These are phyloP conservation scores for Dactylellina drechsleri DNA, from an alignment of 2,329 filamentous ascomycete species.

Conservation along the genomic window DNA sequence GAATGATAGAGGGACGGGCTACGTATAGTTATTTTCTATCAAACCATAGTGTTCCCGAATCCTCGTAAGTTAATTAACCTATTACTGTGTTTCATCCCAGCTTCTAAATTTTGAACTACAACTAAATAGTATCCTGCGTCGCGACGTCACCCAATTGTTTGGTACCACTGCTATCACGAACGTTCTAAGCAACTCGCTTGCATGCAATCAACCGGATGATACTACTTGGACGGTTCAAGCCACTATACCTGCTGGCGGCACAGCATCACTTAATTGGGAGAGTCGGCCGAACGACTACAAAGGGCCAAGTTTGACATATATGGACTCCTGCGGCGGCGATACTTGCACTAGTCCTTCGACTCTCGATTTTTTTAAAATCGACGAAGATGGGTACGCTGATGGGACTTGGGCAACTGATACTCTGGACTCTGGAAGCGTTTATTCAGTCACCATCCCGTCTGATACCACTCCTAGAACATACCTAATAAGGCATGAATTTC, in stretches of 20 bases:
- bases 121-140: too few relatives aligned
- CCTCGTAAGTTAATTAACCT: too few relatives aligned
- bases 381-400: conserved; percentile 31
- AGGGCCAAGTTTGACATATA: conserved; percentile 39
- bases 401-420: conserved; percentile 36
- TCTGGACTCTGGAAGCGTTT: conserved; percentile 12
- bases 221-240: conserved; percentile 28
- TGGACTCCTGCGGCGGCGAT: conserved; percentile 32
- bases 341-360: conserved; percentile 23
- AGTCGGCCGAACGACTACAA: conserved; percentile 29
- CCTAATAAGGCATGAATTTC: conserved; percentile 41
- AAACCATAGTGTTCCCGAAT: too few relatives aligned
- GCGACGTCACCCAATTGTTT: not conserved
- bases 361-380: conserved; percentile 46
- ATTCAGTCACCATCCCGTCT: conserved; percentile 27
- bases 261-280: conserved; percentile 28
- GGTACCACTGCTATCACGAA: conserved; percentile 23
- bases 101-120: too few relatives aligned
- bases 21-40: too few relatives aligned
- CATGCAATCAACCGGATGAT: conserved; percentile 37
- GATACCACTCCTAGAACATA: conserved; percentile 24
- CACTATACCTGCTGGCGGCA: conserved; percentile 23
- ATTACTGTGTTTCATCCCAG: too few relatives aligned
- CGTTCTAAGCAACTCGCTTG: conserved; percentile 33
- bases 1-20: too few relatives aligned